Evolutionary conservation across 1,284 basidiomycete genomes (phyloP), one percentile per base, ranked within the genome.

Genomic region (Ceraceosorus bombacis): DNA sequence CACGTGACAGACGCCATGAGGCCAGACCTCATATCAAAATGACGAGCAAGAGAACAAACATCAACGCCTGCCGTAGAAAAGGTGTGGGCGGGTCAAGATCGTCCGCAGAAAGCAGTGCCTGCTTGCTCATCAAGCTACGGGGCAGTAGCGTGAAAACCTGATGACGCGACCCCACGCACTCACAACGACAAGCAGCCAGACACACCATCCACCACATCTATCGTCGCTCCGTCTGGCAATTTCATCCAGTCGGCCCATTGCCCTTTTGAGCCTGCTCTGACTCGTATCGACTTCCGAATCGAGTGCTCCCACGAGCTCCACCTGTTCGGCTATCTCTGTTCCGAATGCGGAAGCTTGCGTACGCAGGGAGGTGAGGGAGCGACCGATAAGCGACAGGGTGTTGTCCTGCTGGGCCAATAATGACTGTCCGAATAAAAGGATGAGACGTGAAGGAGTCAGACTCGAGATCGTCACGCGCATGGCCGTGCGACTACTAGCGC

Each of bases 191-290:
- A 77, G 61, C 15, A 77, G 64, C 74, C 74, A 77, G 5, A 76
- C 72, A 55, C 73, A 76, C 74, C 74, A 77, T 5, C 74, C 74
- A 7, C 72, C 69, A 40, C 74, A 54, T n/a, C 71, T 58, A 49
- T 72, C 72, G 51, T 77, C 74, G 27, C 68, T 62, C 39, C 68
- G 66, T 27, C 67, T 57, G 2, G 75, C 62, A 49, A 77, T 59
- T 9, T 68, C 61, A 61, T 77, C 74, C 74, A 77, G 76, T 61
- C 68, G 69, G 41, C 59, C 50, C 63, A 75, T 70, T 9, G 73
- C 74, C 37, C 64, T 62, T 17, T 64, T 53, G 1, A 77, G 59
- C 40, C 66, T 55, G 1, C 63, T 67, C 43, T 77, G 74, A 13
- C 66, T 68, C 38, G 58, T 53, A 10, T 77, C 74, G 5, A 77